These are phyloP conservation scores for Gillenia trifoliata DNA, from an alignment of 306 rosid genomes.

Conservation along the genomic window DNA sequence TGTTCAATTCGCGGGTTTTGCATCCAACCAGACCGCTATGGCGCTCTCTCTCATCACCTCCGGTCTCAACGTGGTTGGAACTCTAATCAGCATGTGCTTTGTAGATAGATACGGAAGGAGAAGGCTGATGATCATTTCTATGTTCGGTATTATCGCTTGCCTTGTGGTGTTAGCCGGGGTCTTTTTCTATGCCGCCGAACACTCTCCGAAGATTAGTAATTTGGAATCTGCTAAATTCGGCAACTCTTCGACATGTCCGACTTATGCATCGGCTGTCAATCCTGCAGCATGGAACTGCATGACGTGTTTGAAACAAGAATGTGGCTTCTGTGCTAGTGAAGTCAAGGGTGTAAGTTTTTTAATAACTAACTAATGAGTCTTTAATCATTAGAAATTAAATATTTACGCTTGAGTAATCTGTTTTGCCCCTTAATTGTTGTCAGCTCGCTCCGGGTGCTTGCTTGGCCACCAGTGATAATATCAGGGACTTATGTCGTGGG, in stretches of 20 bases:
- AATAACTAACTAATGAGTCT: neutral
- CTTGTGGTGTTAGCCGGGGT: constrained; percentile 43
- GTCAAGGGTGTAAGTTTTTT: constrained; percentile 31
- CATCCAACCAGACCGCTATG: constrained; percentile 66
- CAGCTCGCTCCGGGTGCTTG: constrained; percentile 71
- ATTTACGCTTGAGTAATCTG: neutral
- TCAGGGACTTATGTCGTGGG: constrained; percentile 28
- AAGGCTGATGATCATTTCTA: constrained; percentile 59
- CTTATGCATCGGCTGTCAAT: constrained; percentile 37
- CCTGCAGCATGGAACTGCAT: constrained; percentile 65
- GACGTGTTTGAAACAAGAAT: constrained; percentile 52
- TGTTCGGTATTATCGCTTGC: constrained; percentile 52
- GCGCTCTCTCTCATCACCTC: constrained; percentile 78
- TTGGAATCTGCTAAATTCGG: constrained; percentile 55
- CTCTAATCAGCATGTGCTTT: constrained; percentile 53
- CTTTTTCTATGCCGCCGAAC: constrained; percentile 45
- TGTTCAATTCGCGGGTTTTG: constrained; percentile 80
- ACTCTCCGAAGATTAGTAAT: constrained; percentile 43
- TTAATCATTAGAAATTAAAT: neutral
- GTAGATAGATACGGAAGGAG: constrained; percentile 69
- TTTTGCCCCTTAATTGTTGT: neutral
- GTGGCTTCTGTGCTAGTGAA: constrained; percentile 55
- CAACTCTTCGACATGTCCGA: constrained; percentile 43
- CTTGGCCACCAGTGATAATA: constrained; percentile 31
- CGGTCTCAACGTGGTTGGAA: constrained; percentile 61